Evolutionary conservation across 2,329 filamentous ascomycete species (phyloP), one percentile per base, ranked within the genome.

Genomic region (Penicillium janthinellum): DNA sequence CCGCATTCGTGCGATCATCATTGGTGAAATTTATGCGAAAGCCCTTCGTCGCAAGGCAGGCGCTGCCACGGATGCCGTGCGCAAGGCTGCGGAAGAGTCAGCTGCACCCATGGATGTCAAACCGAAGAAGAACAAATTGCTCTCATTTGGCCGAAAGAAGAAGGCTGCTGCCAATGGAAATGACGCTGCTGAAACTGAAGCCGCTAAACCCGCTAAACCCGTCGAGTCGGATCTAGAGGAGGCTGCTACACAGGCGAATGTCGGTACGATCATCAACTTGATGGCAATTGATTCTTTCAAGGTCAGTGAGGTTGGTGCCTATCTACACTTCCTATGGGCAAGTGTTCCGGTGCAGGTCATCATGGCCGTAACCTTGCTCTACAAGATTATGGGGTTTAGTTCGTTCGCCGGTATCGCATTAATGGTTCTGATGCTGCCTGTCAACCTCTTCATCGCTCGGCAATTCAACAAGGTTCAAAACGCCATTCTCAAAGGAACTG

Each of bases 251-350:
- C 92, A 96, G 78, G 94, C 92, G 41, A 97, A 95, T 62, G 84
- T 96, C 53, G 95, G 96, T 63, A 96, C 95, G n/a, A 97, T 99
- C 71, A 99, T 99, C 81, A 99, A 98, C 76, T 82, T 99, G 66
- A 99, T 99, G 95, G 96, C 95, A 11, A 96, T 99, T 42, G 96
- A 99, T 80, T 97, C 94, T 50, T 98, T 98, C 86, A 99, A 99
- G 79, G 92, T 99, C 57, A 90, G 91, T 63, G 95, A 99, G 73
- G 89, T 96, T 60, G 95, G 92, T 39, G 90, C 94, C 0, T 99
- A 99, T 74, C 81, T 99, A 35, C 95, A 99, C 77, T 99, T 96
- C 77, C 82, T 99, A n/a, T 90, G 94, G 82, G 94, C 93, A 0
- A 88, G 90, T 62, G 93, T 94, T 1, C 95, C 95, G 0, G 90